Evolutionary conservation across 140 eudicot species (phyloP).

Genomic region (Senecio squalidus): DNA sequence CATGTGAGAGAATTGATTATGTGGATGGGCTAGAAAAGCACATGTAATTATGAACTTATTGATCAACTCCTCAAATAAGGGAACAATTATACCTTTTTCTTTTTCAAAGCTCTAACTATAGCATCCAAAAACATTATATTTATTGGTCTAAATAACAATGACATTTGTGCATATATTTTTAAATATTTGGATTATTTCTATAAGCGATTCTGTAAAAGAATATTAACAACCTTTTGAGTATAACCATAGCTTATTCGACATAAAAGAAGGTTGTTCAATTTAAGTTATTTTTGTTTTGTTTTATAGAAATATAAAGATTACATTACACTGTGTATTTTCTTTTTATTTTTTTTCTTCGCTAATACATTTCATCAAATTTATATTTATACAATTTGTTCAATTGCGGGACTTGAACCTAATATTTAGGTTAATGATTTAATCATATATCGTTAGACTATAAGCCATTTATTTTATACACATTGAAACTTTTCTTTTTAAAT

Average conservation of each 20-base stretch:
- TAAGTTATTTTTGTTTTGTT: too few relatives aligned
- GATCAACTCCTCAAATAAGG: slow-evolving; percentile 7
- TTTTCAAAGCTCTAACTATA: background rate
- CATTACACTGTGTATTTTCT: too few relatives aligned
- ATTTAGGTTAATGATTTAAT: too few relatives aligned
- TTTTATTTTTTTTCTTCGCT: too few relatives aligned
- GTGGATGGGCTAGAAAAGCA: slow-evolving; percentile 14
- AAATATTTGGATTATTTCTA: background rate
- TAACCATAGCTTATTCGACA: background rate
- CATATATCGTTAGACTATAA: too few relatives aligned
- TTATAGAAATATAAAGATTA: too few relatives aligned
- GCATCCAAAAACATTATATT: background rate
- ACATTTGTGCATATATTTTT: background rate
- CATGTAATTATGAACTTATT: slow-evolving; percentile 15
- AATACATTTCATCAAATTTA: too few relatives aligned
- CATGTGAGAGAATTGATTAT: slow-evolving; percentile 17
- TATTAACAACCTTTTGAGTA: background rate
- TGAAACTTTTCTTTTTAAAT: too few relatives aligned
- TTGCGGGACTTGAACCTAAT: too few relatives aligned
- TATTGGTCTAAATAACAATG: background rate
- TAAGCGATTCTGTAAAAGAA: too few relatives aligned
- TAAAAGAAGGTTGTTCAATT: background rate
- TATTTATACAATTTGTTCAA: too few relatives aligned
- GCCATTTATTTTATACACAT: too few relatives aligned
- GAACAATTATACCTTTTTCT: slow-evolving; percentile 4